Percentiles rank a stretch among this genome's conserved stretches.
Conservation (phyloP, 1,284 basidiomycete genomes). For the Boletus hoseneyae region DNA sequence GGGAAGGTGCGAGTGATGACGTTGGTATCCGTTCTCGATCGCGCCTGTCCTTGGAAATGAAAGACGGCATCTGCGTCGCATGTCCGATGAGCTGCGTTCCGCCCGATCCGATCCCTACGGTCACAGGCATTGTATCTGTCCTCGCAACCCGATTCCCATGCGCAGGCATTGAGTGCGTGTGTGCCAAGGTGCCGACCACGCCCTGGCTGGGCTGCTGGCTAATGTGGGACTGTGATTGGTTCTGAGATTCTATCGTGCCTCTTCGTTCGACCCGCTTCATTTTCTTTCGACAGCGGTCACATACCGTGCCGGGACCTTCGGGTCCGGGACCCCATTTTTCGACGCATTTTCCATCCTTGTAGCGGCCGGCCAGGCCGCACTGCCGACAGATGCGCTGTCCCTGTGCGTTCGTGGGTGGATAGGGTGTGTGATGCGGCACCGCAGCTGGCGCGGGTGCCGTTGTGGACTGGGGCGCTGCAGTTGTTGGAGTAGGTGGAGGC, state of each 20-base stretch:
- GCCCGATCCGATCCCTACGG: constrained; percentile 25
- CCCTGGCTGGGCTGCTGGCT: constrained; percentile 11
- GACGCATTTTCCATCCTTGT: constrained; percentile 82
- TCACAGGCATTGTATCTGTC: constrained; percentile 28
- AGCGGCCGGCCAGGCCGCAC: constrained; percentile 63
- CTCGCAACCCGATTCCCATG: constrained; percentile 25
- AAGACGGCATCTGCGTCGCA: constrained; percentile 21
- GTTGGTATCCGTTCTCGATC: constrained; percentile 27
- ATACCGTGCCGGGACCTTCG: constrained; percentile 78
- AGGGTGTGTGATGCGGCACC: constrained; percentile 18
- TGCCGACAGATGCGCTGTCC: constrained; percentile 74
- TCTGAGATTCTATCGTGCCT: constrained; percentile 48
- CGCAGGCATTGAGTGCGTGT: constrained; percentile 22
- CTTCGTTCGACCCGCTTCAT: constrained; percentile 80
- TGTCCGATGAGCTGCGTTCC: constrained; percentile 28
- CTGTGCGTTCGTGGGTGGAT: constrained; percentile 48
- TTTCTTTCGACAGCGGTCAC: constrained; percentile 81
- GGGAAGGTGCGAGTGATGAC: constrained; percentile 23
- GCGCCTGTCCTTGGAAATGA: constrained; percentile 29
- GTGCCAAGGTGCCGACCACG: constrained; percentile 7
- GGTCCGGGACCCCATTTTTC: constrained; percentile 87
- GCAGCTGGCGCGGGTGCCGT: constrained; percentile 4
- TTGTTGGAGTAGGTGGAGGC: constrained; percentile 19
- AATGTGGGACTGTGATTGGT: constrained; percentile 21
- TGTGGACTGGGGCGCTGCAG: constrained; percentile 11